Conservation (phyloP, 73 alveolate species). For the Paraurostyla sp. region DNA sequence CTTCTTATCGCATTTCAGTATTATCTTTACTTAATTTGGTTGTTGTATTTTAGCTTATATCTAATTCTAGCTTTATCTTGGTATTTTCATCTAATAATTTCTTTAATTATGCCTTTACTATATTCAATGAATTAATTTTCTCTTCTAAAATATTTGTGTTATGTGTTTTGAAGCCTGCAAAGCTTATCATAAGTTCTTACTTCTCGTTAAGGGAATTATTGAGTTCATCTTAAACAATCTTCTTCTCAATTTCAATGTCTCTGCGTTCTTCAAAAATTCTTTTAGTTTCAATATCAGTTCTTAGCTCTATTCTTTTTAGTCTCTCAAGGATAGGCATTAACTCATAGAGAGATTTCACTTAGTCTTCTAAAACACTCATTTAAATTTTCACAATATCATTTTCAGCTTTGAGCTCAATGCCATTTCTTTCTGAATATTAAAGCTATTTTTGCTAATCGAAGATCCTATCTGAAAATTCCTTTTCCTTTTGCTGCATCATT, state of each 20-base stretch:
- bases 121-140: background rate
- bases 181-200: background rate
- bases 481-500: background rate
- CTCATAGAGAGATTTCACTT: background rate
- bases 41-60: background rate
- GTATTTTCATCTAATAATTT: background rate
- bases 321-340: background rate
- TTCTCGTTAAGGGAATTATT: background rate
- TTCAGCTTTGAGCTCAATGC: conserved; percentile 20
- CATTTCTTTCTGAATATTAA: background rate
- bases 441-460: background rate
- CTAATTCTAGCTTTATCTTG: background rate
- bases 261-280: background rate
- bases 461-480: background rate
- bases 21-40: background rate
- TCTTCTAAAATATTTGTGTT: background rate
- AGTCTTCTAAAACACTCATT: conserved; percentile 2
- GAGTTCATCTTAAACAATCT: background rate
- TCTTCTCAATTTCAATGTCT: conserved; percentile 16
- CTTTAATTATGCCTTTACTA: background rate
- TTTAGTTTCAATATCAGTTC: background rate
- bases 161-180: background rate
- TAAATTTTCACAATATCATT: background rate
- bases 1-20: conserved; percentile 23
- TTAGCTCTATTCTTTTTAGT: background rate